Percentiles rank a stretch among this genome's conserved stretches.
Conservation (phyloP, 306 rosid species). For the Vigna reflexopilosa region DNA sequence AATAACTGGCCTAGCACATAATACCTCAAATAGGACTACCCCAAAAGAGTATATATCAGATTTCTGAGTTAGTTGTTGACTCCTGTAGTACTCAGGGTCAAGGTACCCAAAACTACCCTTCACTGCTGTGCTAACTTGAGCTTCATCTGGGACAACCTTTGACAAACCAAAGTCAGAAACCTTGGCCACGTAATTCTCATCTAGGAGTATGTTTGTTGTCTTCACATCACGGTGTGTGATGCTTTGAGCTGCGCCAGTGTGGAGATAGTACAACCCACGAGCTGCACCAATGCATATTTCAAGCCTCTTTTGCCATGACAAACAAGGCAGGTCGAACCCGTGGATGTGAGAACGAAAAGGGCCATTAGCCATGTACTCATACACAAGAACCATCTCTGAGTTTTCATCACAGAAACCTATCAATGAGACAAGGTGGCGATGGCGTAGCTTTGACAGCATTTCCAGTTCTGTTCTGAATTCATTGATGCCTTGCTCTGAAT, state of each 20-base stretch:
- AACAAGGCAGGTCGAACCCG: constrained; percentile 56
- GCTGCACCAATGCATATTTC: constrained; percentile 89
- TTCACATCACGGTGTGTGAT: constrained; percentile 87
- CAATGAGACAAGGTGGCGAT: constrained; percentile 84
- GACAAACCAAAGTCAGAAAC: constrained; percentile 90
- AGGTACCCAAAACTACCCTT: constrained; percentile 95
- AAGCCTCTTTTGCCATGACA: constrained; percentile 86
- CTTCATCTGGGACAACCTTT: constrained; percentile 67
- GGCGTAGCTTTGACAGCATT: constrained; percentile 85
- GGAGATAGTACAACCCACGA: constrained; percentile 88
- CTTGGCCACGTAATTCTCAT: constrained; percentile 76
- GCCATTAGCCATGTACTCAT: constrained; percentile 88
- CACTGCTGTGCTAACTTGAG: constrained; percentile 89
- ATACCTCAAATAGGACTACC: constrained; percentile 76
- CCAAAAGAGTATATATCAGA: constrained; percentile 91
- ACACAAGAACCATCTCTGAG: constrained; percentile 85
- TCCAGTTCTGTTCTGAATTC: constrained; percentile 83
- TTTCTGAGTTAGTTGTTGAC: constrained; percentile 79
- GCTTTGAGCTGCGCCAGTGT: constrained; percentile 83
- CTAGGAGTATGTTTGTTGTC: constrained; percentile 87
- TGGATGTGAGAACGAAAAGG: constrained; percentile 80
- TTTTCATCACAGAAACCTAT: constrained; percentile 84
- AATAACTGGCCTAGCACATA: constrained; percentile 72
- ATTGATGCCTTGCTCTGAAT: constrained; percentile 81
- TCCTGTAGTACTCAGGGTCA: constrained; percentile 82